These are phyloP conservation scores for Rhododendron ovatum DNA, from an alignment of 148 eudicot genomes.

Conservation along the genomic window DNA sequence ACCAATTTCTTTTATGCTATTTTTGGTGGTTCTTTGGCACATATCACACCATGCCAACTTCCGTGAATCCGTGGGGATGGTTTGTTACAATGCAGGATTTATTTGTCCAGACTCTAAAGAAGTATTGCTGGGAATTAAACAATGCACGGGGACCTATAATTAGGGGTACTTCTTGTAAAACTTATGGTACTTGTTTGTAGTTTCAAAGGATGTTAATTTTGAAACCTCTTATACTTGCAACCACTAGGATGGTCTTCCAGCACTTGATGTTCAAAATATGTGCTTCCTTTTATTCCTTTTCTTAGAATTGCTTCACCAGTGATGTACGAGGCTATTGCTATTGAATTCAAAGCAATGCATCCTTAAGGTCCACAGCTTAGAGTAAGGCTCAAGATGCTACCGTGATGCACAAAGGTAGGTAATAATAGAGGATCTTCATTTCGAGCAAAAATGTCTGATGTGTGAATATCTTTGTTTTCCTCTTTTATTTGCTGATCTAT, in stretches of 20 bases:
- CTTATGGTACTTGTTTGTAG: neutral
- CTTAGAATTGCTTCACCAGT: neutral
- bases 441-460: neutral
- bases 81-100: neutral
- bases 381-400: conserved; percentile 3
- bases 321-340: neutral
- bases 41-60: neutral
- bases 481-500: neutral
- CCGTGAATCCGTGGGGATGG: neutral
- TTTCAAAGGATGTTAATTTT: neutral
- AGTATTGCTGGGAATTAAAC: neutral
- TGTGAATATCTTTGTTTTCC: neutral
- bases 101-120: neutral
- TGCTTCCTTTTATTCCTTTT: conserved; percentile 1
- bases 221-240: neutral
- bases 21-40: neutral
- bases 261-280: neutral
- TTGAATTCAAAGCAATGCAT: neutral
- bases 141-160: neutral
- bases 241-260: neutral
- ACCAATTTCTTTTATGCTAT: neutral
- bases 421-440: neutral
- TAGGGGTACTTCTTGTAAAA: neutral
- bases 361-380: neutral
- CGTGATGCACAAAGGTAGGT: neutral